Percentiles rank a stretch among this genome's conserved stretches.
Conservation (phyloP, 2,329 filamentous ascomycete genomes). For the Fusarium solani-melongenae region DNA sequence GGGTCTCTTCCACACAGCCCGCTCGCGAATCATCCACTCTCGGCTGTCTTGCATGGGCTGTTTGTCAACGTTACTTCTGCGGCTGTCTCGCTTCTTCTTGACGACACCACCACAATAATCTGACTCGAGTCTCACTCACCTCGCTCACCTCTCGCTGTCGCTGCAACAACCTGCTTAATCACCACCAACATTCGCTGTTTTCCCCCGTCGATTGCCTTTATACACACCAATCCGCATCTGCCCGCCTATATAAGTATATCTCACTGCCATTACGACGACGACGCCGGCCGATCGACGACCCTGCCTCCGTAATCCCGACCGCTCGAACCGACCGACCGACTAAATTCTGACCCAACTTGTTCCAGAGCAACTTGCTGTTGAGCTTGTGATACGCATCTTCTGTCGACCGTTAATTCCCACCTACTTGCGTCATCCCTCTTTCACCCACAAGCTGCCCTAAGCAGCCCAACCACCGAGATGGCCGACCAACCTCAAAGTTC, state of each 20-base stretch:
- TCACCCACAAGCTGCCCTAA: slow-evolving; percentile 18
- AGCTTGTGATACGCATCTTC: background rate
- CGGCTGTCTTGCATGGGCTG: slow-evolving; percentile 36
- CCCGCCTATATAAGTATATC: background rate
- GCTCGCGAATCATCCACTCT: slow-evolving; percentile 23
- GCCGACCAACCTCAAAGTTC: slow-evolving; percentile 39
- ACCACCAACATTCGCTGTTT: slow-evolving; percentile 22
- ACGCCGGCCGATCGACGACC: slow-evolving; percentile 38
- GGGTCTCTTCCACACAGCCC: slow-evolving; percentile 4
- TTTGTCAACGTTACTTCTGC: slow-evolving; percentile 19
- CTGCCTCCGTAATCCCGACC: slow-evolving; percentile 18
- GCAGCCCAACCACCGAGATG: slow-evolving; percentile 34
- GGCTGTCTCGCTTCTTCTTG: slow-evolving; percentile 23
- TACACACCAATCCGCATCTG: background rate
- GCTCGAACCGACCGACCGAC: slow-evolving; percentile 3
- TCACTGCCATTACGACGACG: slow-evolving; percentile 10
- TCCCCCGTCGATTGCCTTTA: background rate
- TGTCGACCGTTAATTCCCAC: background rate
- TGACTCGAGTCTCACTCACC: slow-evolving; percentile 4
- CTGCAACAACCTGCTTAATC: slow-evolving; percentile 17
- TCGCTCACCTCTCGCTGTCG: slow-evolving; percentile 13
- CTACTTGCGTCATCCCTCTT: background rate
- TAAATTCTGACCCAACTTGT: background rate
- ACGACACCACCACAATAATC: slow-evolving; percentile 20
- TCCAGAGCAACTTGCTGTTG: background rate